These are phyloP conservation scores for Daucus carota DNA, from an alignment of 129 eudicot species.

Conservation along the genomic window DH1_v3.0 NC_030385.2:37207001-37207500, in stretches of 20 bases:
- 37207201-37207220: background rate
- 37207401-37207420: no score
- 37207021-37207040: background rate
- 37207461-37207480: no score
- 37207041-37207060: background rate
- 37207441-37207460: no score
- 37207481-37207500: no score
- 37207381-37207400: no score
- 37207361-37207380: no score
- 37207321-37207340: no score
- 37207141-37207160: background rate
- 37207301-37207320: no score
- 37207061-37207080: conserved; percentile 2
- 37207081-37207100: background rate
- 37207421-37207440: no score
- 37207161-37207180: background rate
- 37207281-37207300: background rate
- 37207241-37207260: background rate
- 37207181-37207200: background rate
- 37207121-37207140: background rate
- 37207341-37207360: no score
- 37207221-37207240: background rate
- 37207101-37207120: background rate
- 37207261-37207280: background rate
- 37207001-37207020: background rate